These are phyloP conservation scores for Ciborinia camelliae DNA, from an alignment of 2,329 filamentous ascomycete species.

Conservation along the genomic window DNA sequence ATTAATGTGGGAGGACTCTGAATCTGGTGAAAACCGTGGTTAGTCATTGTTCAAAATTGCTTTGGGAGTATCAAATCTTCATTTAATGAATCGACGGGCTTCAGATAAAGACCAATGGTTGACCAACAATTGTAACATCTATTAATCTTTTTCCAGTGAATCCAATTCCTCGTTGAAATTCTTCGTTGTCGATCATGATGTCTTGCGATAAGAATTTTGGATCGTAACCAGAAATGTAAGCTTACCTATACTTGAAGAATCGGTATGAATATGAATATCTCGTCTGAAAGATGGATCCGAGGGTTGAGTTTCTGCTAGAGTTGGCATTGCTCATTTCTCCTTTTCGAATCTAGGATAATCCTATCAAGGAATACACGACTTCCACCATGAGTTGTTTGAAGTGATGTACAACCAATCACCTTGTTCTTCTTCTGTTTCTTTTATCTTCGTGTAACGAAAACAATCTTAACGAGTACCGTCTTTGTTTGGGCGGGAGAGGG, in stretches of 20 bases:
- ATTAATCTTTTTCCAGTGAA: neutral
- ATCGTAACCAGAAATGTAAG: conserved; percentile 13
- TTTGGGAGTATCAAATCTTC: neutral
- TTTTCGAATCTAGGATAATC: conserved; percentile 18
- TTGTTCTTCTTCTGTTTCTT: too few relatives aligned
- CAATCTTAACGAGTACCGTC: neutral
- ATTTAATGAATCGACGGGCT: neutral
- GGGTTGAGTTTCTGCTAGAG: conserved; percentile 23
- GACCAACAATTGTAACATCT: neutral
- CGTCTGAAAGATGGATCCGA: conserved; percentile 19
- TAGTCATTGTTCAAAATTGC: conserved; percentile 12
- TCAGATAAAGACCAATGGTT: conserved; percentile 8
- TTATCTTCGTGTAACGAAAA: conserved; percentile 16
- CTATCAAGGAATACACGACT: conserved; percentile 16
- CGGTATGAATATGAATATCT: conserved; percentile 24
- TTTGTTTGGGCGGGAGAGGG: neutral
- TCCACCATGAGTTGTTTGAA: conserved; percentile 15
- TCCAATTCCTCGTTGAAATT: conserved; percentile 5
- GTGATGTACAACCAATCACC: neutral
- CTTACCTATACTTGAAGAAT: conserved; percentile 25
- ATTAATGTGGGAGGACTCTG: conserved; percentile 1
- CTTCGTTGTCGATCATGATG: conserved; percentile 3
- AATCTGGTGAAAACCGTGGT: conserved; percentile 10
- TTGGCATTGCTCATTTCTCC: conserved; percentile 29
- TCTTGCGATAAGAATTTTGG: conserved; percentile 4